Conservation (phyloP, 2,329 filamentous ascomycete genomes). For the Fusarium nygamai region DNA sequence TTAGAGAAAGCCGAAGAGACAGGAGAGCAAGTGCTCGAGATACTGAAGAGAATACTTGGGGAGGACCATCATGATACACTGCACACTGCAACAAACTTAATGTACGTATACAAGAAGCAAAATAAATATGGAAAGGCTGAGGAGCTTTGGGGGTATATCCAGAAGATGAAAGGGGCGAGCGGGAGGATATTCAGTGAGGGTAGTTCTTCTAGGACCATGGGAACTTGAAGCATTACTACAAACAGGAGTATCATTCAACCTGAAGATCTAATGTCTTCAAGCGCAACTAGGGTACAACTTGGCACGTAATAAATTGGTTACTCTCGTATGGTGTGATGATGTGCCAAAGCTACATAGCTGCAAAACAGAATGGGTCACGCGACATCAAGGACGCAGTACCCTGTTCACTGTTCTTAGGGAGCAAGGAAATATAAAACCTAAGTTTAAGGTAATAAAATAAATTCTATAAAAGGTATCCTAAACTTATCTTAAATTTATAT, state of each 20-base stretch:
- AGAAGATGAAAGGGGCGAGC: rapidly evolving
- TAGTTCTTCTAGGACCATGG: rapidly evolving
- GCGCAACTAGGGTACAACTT: rapidly evolving
- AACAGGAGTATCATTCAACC: rapidly evolving
- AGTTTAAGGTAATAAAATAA: too few species aligned
- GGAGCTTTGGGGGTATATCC: background rate
- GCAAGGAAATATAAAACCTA: too few species aligned
- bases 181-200: rapidly evolving
- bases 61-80: rapidly evolving
- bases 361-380: background rate
- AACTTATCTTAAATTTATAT: too few species aligned
- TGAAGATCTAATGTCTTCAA: too few species aligned
- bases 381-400: background rate
- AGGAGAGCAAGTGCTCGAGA: background rate
- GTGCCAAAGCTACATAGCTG: rapidly evolving
- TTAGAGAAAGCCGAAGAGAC: background rate
- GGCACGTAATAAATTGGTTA: rapidly evolving
- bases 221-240: background rate
- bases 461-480: too few species aligned
- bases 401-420: too few species aligned
- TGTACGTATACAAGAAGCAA: rapidly evolving
- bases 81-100: rapidly evolving
- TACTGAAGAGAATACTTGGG: background rate
- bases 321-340: rapidly evolving
- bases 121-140: background rate